These are phyloP conservation scores for Eucalyptus viminalis DNA, from an alignment of 345 rosid species.

Conservation along the genomic window DNA sequence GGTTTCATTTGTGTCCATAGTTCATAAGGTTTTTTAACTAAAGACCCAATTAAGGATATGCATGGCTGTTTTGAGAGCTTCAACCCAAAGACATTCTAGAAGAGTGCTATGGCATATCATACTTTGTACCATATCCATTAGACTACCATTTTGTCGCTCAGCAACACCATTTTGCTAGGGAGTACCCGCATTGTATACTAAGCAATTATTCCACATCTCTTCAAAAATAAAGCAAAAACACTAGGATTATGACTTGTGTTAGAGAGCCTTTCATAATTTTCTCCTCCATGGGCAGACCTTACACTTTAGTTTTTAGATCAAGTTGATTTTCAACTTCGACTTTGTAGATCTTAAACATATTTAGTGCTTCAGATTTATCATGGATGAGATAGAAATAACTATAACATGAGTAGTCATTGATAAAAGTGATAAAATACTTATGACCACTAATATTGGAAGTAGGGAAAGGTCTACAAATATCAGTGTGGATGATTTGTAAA, in stretches of 20 bases:
- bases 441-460: background rate
- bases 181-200: background rate
- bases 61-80: background rate
- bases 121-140: background rate
- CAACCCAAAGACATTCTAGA: background rate
- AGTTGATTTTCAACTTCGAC: background rate
- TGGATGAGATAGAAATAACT: background rate
- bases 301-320: background rate
- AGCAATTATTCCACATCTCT: background rate
- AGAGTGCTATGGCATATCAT: background rate
- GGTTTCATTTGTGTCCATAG: background rate
- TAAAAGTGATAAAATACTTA: background rate
- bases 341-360: background rate
- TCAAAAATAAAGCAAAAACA: background rate
- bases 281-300: background rate
- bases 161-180: background rate
- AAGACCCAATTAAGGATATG: background rate
- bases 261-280: background rate
- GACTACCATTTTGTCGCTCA: background rate
- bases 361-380: background rate
- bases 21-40: background rate
- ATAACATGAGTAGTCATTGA: background rate
- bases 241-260: background rate
- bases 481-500: background rate
- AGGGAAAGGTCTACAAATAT: background rate